Conservation (phyloP, 352 stramenopile species). For the Phytophthora lateralis region DNA sequence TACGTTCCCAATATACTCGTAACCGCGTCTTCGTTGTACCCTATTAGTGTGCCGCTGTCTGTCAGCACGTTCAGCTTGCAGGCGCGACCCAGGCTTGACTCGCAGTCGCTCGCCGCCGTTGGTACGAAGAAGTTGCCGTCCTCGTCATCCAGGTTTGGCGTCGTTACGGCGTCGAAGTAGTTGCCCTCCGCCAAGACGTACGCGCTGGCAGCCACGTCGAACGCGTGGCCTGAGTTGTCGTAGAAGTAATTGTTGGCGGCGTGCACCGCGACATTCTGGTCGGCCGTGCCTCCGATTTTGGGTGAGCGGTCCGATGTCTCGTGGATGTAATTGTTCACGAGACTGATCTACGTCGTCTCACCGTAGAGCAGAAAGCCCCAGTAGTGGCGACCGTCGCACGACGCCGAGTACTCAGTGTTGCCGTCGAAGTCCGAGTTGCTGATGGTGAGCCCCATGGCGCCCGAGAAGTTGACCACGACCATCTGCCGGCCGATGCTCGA, state of each 20-base stretch:
- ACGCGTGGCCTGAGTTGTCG: slow-evolving; percentile 21
- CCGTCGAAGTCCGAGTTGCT: slow-evolving; percentile 38
- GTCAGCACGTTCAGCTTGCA: slow-evolving; percentile 26
- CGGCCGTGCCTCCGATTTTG: slow-evolving; percentile 35
- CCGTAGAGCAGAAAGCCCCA: slow-evolving; percentile 40
- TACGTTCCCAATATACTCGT: slow-evolving; percentile 19
- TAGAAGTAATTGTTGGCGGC: slow-evolving; percentile 40
- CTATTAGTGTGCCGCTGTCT: slow-evolving; percentile 19
- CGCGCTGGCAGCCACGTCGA: slow-evolving; percentile 24
- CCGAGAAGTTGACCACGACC: slow-evolving; percentile 41
- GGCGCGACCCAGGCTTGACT: slow-evolving; percentile 20
- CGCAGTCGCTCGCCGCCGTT: slow-evolving; percentile 11
- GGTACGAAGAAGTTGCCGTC: slow-evolving; percentile 31
- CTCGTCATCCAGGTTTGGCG: slow-evolving; percentile 24
- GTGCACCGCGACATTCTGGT: slow-evolving; percentile 34
- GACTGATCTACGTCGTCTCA: slow-evolving; percentile 30
- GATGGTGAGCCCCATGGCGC: slow-evolving; percentile 43
- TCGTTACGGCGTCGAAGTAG: slow-evolving; percentile 29
- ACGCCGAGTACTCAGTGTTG: slow-evolving; percentile 23
- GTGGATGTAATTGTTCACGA: slow-evolving; percentile 37
- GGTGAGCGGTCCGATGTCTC: slow-evolving; percentile 41
- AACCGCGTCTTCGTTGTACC: slow-evolving; percentile 27
- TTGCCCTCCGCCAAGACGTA: slow-evolving; percentile 36
- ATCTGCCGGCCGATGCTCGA: slow-evolving; percentile 42
- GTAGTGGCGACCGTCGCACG: slow-evolving; percentile 51